Conservation (phyloP, 495 filamentous ascomycete species). For the Astrothelium subdiscretum region DNA sequence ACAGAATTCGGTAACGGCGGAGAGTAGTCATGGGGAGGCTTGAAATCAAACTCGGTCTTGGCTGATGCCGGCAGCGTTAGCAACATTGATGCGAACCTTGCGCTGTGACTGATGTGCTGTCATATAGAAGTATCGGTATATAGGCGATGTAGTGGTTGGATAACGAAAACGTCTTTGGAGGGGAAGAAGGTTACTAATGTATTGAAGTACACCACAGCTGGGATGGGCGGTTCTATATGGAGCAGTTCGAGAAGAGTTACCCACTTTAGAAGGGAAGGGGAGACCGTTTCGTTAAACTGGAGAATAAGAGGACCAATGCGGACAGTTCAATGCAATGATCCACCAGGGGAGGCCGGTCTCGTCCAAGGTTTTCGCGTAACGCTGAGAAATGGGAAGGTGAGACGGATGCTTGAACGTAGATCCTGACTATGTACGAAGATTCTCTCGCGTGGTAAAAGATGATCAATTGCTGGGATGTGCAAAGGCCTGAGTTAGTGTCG, state of each 20-base stretch:
- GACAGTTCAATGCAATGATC: not conserved
- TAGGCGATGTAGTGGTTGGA: not conserved
- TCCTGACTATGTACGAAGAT: not conserved
- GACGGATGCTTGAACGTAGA: not conserved
- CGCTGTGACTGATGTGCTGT: not conserved
- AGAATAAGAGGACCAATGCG: not conserved
- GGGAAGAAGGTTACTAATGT: not conserved
- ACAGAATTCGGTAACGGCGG: slow-evolving; percentile 49
- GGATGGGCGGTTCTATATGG: not conserved
- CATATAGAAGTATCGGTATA: not conserved
- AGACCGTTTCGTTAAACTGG: not conserved
- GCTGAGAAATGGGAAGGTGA: not conserved
- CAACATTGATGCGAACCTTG: slow-evolving; percentile 34
- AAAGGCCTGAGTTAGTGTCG: not conserved
- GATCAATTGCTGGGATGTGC: slow-evolving; percentile 2
- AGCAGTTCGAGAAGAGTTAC: slow-evolving; percentile 8
- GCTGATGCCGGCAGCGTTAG: slow-evolving; percentile 58
- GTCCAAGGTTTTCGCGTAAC: not conserved
- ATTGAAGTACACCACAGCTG: not conserved
- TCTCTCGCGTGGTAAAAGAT: not conserved
- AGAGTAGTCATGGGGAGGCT: slow-evolving; percentile 54
- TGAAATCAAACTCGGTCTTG: slow-evolving; percentile 47
- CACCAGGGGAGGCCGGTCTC: not conserved
- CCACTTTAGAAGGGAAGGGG: slow-evolving; percentile 4
- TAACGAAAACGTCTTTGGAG: not conserved